Base-by-base conservation (phyloP, 2,329 filamentous ascomycete species). In the Pestalotiopsis sp. region DNA sequence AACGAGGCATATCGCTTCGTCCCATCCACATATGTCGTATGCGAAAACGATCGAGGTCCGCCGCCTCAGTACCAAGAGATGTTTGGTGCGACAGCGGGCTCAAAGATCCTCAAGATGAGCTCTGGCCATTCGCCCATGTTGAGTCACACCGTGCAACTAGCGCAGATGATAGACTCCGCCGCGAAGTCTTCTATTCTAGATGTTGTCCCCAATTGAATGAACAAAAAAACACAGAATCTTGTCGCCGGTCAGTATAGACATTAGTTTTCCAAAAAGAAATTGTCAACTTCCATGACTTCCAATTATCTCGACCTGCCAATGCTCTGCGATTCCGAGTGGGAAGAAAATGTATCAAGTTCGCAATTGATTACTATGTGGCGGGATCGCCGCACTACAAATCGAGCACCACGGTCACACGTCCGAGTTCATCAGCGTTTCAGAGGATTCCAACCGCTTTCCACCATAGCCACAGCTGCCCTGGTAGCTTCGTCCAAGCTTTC, bases 121-220 rank as follows among this genome's bases (percentile, higher is more conserved):
- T 61, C 66, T 7, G 38, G 58, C 1, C 66, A 67, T 38, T 67
- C 66, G 6, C 57, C 66, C 3, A 62, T 62, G 66, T 14, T 67
- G 0, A 67, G 58, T 38, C 38, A 67, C 4, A 36, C 66, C 12
- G 7, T 11, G 4, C 38, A 61, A 9, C 57, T 67, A 6, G 58
- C n/a, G 7, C n/a, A 58, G 4, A 27, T 58, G 4, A 27, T 58
- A 27, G 20, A 23, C 5, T n/a, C 14, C 2, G 41, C 17, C 13
- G 41, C 41, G 14, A 2, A 5, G 14, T 58, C 31, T 36, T 36
- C 31, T 9, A 2, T 36, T 5, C 6, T 9, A 9, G 7, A 1
- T 9, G 7, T 9, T 9, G 31, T 36, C 7, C 31, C 31, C 6
- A 36, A 36, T 36, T 36, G 31, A 36, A 31, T 4, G 31, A 31